These are phyloP conservation scores for Arachis monticola DNA, from an alignment of 331 rosid species.

Conservation along the genomic window DNA sequence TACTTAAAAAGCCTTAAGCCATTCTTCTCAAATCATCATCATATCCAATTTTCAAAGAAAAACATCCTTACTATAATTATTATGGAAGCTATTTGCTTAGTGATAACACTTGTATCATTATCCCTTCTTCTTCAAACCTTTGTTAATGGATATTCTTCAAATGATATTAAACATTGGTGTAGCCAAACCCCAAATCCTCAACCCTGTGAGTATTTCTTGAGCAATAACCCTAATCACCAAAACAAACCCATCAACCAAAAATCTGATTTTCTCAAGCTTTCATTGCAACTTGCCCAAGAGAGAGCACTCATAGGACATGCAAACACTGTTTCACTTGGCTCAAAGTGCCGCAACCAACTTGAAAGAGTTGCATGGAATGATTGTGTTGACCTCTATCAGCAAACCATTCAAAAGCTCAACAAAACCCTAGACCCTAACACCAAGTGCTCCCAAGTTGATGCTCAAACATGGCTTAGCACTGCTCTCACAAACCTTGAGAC, in stretches of 20 bases:
- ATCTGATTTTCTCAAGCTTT: conserved; percentile 54
- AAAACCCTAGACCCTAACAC: conserved; percentile 41
- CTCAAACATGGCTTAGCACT: conserved; percentile 75
- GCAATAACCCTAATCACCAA: neutral
- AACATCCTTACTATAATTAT: too few relatives aligned
- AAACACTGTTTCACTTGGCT: conserved; percentile 36
- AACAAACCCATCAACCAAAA: conserved; percentile 45
- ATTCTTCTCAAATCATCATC: too few relatives aligned
- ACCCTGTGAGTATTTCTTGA: conserved; percentile 58
- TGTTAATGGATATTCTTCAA: conserved; percentile 21
- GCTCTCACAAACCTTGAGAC: conserved; percentile 77
- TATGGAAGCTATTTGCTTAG: neutral
- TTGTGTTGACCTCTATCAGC: conserved; percentile 62
- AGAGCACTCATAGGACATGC: conserved; percentile 48
- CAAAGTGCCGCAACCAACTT: conserved; percentile 42
- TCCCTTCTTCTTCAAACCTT: neutral
- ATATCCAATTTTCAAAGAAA: too few relatives aligned
- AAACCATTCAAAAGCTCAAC: conserved; percentile 56
- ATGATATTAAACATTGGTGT: conserved; percentile 54
- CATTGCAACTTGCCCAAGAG: conserved; percentile 53
- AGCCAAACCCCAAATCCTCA: conserved; percentile 66
- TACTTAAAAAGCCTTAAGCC: too few relatives aligned
- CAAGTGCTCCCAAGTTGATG: conserved; percentile 51
- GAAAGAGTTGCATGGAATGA: conserved; percentile 70
- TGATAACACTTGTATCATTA: neutral